Percentiles rank a stretch among this genome's conserved stretches.
These are phyloP conservation scores for Citrus cavaleriei DNA, from an alignment of 345 rosid genomes.

Conservation along the genomic window DNA sequence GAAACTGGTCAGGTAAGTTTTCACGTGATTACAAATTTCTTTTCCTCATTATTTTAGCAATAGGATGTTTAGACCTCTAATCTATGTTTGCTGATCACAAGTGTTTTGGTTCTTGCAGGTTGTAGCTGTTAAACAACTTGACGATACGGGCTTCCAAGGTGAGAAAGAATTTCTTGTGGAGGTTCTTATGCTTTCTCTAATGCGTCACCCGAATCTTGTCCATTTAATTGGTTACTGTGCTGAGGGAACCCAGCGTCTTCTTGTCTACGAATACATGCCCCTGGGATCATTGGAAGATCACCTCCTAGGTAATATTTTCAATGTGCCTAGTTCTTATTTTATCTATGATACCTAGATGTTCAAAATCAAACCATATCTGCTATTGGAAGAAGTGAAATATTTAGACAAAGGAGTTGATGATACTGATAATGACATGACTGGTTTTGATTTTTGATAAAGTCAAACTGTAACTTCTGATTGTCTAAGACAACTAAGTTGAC, in stretches of 20 bases:
- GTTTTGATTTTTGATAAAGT: background rate
- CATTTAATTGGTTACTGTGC: constrained; percentile 68
- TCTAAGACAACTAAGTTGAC: background rate
- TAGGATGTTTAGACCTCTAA: background rate
- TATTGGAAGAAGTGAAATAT: background rate
- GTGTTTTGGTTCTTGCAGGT: constrained; percentile 24
- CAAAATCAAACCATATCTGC: background rate
- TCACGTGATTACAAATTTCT: background rate
- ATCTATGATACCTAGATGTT: background rate
- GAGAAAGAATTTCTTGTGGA: constrained; percentile 82
- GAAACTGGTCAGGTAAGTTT: constrained; percentile 50
- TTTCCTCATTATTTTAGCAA: background rate
- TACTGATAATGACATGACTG: background rate
- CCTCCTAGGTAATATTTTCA: constrained; percentile 41
- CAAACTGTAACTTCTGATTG: background rate
- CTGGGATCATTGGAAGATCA: constrained; percentile 71
- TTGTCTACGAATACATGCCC: constrained; percentile 70
- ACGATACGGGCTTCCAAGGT: constrained; percentile 61
- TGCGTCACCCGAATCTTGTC: constrained; percentile 70
- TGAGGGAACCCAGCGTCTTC: constrained; percentile 70
- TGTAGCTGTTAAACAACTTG: constrained; percentile 74
- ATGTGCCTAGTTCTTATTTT: background rate
- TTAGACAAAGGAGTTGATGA: background rate
- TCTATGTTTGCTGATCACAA: background rate
- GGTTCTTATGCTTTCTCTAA: constrained; percentile 77